Base-by-base conservation (phyloP, 1,284 basidiomycete genomes). In the Bjerkandera adusta region DNA sequence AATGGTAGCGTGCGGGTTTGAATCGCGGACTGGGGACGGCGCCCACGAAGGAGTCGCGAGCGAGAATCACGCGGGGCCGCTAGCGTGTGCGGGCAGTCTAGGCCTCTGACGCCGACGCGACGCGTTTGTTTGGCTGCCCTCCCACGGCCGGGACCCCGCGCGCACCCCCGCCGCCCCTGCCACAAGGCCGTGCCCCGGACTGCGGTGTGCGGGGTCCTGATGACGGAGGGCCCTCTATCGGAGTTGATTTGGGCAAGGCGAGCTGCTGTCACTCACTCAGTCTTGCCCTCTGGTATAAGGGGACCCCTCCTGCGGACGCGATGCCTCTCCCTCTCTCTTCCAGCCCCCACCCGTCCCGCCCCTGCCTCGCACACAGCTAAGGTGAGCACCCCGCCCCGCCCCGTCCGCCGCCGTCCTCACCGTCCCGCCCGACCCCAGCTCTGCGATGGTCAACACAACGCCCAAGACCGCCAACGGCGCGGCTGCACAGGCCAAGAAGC, bases 231-330 rank as follows among this genome's bases (percentile, higher is more conserved):
- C 50, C 49, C 44, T 58, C 52, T 57, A 61, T 56, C 52, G 61
- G 58, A 58, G 57, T 53, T 47, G 44, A 52, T 55, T 54, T 58
- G 48, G 48, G 52, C 52, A 54, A 54, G 54, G 57, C 55, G 56
- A 58, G 57, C 47, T 51, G 52, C 55, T 57, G 61, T 57, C 57
- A 57, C 44, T 52, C 48, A 20, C 30, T 36, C 48, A 50, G 56
- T 60, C 54, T 59, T 44, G 54, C 53, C 55, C 53, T 52, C 51
- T 36, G 44, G 51, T 63, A 63, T 63, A 65, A 64, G 58, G 58
- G 25, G 38, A 53, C 59, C 61, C 58, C 60, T 56, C 50, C 56
- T 42, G 43, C 51, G 44, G 52, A 50, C 45, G 34, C 50, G 49
- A 58, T 59, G 59, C 55, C 51, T 57, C 59, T 50, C 57, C 54